Conservation (phyloP, 2,329 filamentous ascomycete species). For the Paramyrothecium sp. region DNA sequence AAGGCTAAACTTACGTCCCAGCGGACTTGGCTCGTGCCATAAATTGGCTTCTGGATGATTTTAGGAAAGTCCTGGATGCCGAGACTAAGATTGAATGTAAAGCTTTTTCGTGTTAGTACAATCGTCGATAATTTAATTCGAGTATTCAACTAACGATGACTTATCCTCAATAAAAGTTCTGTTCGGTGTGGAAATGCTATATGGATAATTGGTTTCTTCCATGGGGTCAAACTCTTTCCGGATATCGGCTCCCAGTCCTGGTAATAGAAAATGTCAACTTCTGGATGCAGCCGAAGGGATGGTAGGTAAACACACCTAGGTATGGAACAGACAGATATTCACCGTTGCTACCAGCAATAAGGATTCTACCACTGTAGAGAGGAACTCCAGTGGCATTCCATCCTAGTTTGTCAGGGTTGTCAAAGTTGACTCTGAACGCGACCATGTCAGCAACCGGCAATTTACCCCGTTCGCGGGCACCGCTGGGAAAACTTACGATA, state of each 20-base stretch:
- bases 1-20: not conserved
- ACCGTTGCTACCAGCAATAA: constrained; percentile 24
- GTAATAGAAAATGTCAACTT: constrained; percentile 11
- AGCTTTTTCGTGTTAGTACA: not conserved
- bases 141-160: not conserved
- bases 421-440: not conserved
- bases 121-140: too few species aligned
- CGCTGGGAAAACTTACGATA: too few species aligned
- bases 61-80: constrained; percentile 8
- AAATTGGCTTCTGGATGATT: constrained; percentile 1
- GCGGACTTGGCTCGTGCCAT: not conserved
- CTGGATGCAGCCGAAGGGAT: constrained; percentile 18
- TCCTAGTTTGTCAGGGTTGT: not conserved
- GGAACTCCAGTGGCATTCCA: constrained; percentile 15
- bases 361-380: constrained; percentile 32
- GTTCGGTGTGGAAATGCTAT: not conserved
- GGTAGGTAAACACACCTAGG: not conserved
- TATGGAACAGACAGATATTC: constrained; percentile 31
- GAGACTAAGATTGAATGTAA: not conserved
- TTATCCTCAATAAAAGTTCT: not conserved
- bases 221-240: constrained; percentile 4
- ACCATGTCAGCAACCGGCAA: too few species aligned
- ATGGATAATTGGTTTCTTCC: not conserved
- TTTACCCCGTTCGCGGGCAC: too few species aligned
- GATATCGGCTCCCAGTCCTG: not conserved